Percentiles rank a stretch among this genome's conserved stretches.
Evolutionary conservation across 768 basidiomycete genomes (phyloP).

Genomic region (Sporobolomyces phaffii): DNA sequence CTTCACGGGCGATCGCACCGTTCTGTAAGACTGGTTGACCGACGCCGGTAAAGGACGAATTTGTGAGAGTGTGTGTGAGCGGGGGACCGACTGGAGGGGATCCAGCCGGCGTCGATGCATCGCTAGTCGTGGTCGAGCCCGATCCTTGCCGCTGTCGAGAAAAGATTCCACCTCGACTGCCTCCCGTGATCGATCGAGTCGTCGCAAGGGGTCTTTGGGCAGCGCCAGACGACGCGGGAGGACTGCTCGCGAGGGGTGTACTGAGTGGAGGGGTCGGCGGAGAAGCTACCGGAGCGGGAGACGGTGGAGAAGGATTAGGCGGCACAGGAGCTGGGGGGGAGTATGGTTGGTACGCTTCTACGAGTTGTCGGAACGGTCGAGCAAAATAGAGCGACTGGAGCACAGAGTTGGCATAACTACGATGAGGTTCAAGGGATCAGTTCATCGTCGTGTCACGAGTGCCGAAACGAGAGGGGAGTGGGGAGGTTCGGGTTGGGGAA

Average conservation of each 20-base stretch:
- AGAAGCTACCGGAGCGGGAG: not conserved
- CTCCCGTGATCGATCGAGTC: not conserved
- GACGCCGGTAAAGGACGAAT: constrained; percentile 34
- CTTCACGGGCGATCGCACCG: constrained; percentile 27
- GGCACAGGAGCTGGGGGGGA: not conserved
- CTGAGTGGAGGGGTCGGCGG: not conserved
- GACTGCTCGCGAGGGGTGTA: not conserved
- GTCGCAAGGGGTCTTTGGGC: not conserved
- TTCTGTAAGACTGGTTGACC: constrained; percentile 55
- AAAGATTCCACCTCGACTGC: constrained; percentile 19
- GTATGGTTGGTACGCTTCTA: constrained; percentile 49
- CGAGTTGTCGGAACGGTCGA: constrained; percentile 80
- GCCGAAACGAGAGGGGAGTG: not conserved
- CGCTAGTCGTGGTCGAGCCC: not conserved
- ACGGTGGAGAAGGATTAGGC: not conserved
- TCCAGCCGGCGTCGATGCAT: not conserved
- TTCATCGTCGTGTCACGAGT: not conserved
- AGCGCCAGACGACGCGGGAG: not conserved
- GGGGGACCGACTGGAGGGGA: constrained; percentile 13
- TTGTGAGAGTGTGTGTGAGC: constrained; percentile 22
- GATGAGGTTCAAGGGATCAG: constrained; percentile 4
- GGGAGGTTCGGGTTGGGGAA: no score
- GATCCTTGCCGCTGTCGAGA: constrained; percentile 14
- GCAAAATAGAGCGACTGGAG: constrained; percentile 96
- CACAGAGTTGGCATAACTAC: constrained; percentile 92